A percentile compares a stretch with the other conserved stretches of the same genome.
These are phyloP conservation scores for Beauveria rudraprayagi DNA, from an alignment of 2,329 filamentous ascomycete species.

Conservation along the genomic window DNA sequence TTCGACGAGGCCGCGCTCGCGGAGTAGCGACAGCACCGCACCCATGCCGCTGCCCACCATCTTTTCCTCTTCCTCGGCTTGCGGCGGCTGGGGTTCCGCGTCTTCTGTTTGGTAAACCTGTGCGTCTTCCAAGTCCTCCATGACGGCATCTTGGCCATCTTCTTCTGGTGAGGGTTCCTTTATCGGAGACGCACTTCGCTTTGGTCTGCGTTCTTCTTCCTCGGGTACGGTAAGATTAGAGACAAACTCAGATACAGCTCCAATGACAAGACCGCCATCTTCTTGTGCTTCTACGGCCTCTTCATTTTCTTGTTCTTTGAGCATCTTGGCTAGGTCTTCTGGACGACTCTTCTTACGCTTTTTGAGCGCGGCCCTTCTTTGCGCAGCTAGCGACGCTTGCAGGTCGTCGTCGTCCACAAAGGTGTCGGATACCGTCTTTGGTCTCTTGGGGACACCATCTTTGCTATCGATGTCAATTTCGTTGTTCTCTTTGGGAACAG, in stretches of 20 bases:
- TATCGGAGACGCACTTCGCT: slow-evolving; percentile 28
- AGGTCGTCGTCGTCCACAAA: slow-evolving; percentile 91
- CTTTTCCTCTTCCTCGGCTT: slow-evolving; percentile 69
- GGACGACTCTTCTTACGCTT: slow-evolving; percentile 83
- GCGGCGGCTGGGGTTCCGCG: slow-evolving; percentile 11
- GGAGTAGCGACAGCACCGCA: slow-evolving; percentile 72
- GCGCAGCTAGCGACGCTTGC: slow-evolving; percentile 75
- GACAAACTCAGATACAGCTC: slow-evolving; percentile 92
- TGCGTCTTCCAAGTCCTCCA: slow-evolving; percentile 28
- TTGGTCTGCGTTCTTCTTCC: slow-evolving; percentile 45
- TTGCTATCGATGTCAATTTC: slow-evolving; percentile 70
- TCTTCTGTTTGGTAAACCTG: slow-evolving; percentile 33
- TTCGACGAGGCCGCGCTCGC: slow-evolving; percentile 74
- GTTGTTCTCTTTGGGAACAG: slow-evolving; percentile 31
- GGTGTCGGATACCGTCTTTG: slow-evolving; percentile 54
- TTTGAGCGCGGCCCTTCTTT: slow-evolving; percentile 76
- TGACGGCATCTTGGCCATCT: slow-evolving; percentile 33
- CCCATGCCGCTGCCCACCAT: slow-evolving; percentile 72
- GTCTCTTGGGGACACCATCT: slow-evolving; percentile 47
- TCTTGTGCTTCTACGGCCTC: slow-evolving; percentile 33
- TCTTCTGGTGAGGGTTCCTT: slow-evolving; percentile 26
- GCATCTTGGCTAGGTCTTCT: slow-evolving; percentile 76
- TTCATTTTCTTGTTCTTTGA: slow-evolving; percentile 57
- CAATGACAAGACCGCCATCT: slow-evolving; percentile 69
- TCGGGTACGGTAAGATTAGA: slow-evolving; percentile 69